Percentiles rank a stretch among this genome's conserved stretches.
Evolutionary conservation across 371 early-diverging fungal genomes (phyloP).

Genomic region (Apophysomyces ossiformis): DNA sequence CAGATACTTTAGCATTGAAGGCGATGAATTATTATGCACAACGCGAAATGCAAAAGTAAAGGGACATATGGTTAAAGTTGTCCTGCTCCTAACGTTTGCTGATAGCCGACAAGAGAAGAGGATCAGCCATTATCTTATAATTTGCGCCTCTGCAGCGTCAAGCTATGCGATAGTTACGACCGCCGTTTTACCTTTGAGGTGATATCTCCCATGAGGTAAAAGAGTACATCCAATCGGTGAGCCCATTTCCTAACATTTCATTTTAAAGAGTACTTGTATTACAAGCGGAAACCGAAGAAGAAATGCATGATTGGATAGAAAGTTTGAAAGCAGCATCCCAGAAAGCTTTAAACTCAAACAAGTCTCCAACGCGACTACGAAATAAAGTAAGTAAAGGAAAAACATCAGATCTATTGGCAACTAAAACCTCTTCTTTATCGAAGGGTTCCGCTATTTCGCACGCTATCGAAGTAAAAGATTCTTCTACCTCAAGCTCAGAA

Average conservation of each 20-base stretch:
- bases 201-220: slow-evolving; percentile 78
- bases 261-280: slow-evolving; percentile 61
- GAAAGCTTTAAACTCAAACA: slow-evolving; percentile 65
- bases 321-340: slow-evolving; percentile 74
- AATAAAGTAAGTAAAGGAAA: slow-evolving; percentile 20
- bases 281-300: slow-evolving; percentile 84
- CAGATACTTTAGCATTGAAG: slow-evolving; percentile 73
- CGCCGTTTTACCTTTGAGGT: slow-evolving; percentile 87
- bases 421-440: background rate
- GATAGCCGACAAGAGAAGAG: slow-evolving; percentile 39
- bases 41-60: slow-evolving; percentile 54
- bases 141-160: slow-evolving; percentile 81
- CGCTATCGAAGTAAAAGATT: slow-evolving; percentile 14
- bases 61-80: background rate
- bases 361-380: slow-evolving; percentile 40
- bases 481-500: slow-evolving; percentile 21
- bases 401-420: background rate
- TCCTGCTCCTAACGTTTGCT: background rate
- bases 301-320: slow-evolving; percentile 82
- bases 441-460: slow-evolving; percentile 14
- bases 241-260: slow-evolving; percentile 6
- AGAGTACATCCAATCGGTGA: background rate
- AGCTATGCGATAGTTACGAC: slow-evolving; percentile 66
- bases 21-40: slow-evolving; percentile 62
- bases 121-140: slow-evolving; percentile 56